A percentile compares a stretch with the other conserved stretches of the same genome.
Evolutionary conservation across 2,329 filamentous ascomycete genomes (phyloP).

Genomic region (Chalaropsis thielavioides): DNA sequence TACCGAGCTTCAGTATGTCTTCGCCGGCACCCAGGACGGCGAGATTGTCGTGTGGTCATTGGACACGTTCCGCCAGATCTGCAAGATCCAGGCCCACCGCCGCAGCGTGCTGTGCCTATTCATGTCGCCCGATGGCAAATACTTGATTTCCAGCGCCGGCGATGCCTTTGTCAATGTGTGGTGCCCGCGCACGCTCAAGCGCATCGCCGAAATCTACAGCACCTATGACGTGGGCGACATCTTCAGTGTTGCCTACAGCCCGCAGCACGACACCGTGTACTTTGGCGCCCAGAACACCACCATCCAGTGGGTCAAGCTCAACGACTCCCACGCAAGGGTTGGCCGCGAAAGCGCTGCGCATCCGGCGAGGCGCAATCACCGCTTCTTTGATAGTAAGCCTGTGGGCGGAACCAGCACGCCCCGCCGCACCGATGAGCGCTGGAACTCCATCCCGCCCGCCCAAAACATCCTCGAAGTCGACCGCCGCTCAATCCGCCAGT

Average conservation of each 20-base stretch:
- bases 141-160: constrained; percentile 84
- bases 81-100: constrained; percentile 73
- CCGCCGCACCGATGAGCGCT: constrained; percentile 47
- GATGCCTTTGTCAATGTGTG: constrained; percentile 93
- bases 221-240: constrained; percentile 90
- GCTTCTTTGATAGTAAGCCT: constrained; percentile 85
- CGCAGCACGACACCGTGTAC: constrained; percentile 66
- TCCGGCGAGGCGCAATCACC: constrained; percentile 62
- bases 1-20: constrained; percentile 63
- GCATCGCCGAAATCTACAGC: constrained; percentile 81
- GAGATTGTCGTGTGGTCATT: constrained; percentile 89
- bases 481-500: constrained; percentile 65
- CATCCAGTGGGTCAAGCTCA: constrained; percentile 80
- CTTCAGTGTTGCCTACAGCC: constrained; percentile 84
- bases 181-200: constrained; percentile 61
- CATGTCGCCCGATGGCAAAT: constrained; percentile 56
- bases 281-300: constrained; percentile 88
- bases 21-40: constrained; percentile 82
- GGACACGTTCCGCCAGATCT: constrained; percentile 67
- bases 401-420: constrained; percentile 71
- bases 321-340: constrained; percentile 45
- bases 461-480: constrained; percentile 61
- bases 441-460: constrained; percentile 38
- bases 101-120: constrained; percentile 79
- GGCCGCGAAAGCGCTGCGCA: constrained; percentile 51